Base-by-base conservation (phyloP, 140 eudicot species). In the Anethum foeniculum region DNA sequence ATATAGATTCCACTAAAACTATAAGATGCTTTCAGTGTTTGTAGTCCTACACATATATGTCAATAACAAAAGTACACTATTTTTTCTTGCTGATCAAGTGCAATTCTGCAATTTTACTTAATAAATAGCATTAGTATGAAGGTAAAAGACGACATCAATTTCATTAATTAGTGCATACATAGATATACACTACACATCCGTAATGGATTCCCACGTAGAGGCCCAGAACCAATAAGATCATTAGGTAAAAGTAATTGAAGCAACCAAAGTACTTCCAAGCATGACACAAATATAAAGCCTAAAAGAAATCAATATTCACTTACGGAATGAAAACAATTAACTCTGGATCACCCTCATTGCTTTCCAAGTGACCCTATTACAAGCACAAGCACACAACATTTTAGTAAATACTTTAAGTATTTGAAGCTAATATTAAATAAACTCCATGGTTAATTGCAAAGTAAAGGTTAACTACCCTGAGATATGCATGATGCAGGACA, bases 291-390 rank as follows among this genome's bases (percentile, higher is more conserved):
- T 12, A 48, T 23, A 48, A 52, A 28, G 11, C 30, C 14, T 21
- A 68, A 27, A 38, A 23, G 21, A 75, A 83, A 7, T 49, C 28
- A 65, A n/a, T 32, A 78, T 77, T 71, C 38, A 84, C 98, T 88
- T 87, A 94, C 97, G 99, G 97, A 79, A 95, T 95, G 87, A 86
- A 92, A 75, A 95, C 95, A 46, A 95, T 89, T 79, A 95, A 86
- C 87, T 95, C 97, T 4, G 99, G 97, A 89, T 95, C 99, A 32
- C 91, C 99, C 71, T 92, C 99, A 82, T 92, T 94, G 92, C 99
- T 95, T 83, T 95, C 97, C 95, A 95, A 84, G 83, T 83, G 62
- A 84, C 91, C 97, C 99, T 95, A 88, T 81, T 30, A 32, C 79
- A 73, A 79, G 47, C 64, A 48, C 83, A 43, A 83, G 71, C 36